Conservation (phyloP, 140 eudicot genomes). For the Flaveria floridana region DNA sequence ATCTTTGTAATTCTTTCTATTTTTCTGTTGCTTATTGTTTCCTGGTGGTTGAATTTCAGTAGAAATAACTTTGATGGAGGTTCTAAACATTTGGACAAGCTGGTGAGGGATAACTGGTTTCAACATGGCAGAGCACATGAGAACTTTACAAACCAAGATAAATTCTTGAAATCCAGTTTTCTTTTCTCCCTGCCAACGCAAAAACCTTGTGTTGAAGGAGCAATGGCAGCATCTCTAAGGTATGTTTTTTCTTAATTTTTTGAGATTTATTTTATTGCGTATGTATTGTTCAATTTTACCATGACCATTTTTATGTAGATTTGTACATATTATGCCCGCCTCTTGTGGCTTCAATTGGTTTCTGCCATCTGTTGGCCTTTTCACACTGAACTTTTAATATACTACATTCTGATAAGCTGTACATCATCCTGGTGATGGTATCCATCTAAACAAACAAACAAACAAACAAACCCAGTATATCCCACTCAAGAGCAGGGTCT, state of each 20-base stretch:
- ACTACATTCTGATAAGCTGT: conserved; percentile 16
- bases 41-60: conserved; percentile 42
- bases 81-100: conserved; percentile 38
- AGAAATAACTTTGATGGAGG: conserved; percentile 42
- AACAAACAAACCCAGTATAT: too few relatives aligned
- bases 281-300: conserved; percentile 1
- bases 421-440: conserved; percentile 6
- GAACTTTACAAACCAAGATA: conserved; percentile 56
- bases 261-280: neutral
- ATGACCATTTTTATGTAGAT: neutral
- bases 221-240: conserved; percentile 55
- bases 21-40: conserved; percentile 21
- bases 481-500: too few relatives aligned
- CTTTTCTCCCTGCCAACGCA: conserved; percentile 68
- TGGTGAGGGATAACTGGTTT: conserved; percentile 61
- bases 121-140: conserved; percentile 64
- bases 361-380: neutral
- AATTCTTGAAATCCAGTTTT: conserved; percentile 57
- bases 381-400: neutral
- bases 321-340: conserved; percentile 1
- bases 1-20: conserved; percentile 2
- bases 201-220: conserved; percentile 56
- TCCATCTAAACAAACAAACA: too few relatives aligned
- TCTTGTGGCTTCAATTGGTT: conserved; percentile 20
- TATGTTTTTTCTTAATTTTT: conserved; percentile 26